These are phyloP conservation scores for Gentiana straminea DNA, from an alignment of 257 asterid species.

Conservation along the genomic window DNA sequence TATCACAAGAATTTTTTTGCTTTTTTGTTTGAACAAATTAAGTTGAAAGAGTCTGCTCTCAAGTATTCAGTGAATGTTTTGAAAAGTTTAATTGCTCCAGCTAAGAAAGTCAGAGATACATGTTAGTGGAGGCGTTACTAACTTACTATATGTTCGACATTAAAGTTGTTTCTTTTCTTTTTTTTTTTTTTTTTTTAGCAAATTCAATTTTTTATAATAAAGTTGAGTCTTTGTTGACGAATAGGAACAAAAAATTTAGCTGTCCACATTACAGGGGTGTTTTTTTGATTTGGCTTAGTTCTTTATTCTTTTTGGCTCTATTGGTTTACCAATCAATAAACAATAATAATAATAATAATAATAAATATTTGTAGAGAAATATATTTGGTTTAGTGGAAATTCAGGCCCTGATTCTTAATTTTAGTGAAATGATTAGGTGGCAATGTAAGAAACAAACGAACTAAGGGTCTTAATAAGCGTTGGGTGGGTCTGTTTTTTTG, in stretches of 20 bases:
- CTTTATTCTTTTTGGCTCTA: no score
- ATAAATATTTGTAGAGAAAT: no score
- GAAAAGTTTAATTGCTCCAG: conserved; percentile 7
- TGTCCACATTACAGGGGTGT: conserved; percentile 12
- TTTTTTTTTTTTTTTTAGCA: no score
- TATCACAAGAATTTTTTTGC: not conserved
- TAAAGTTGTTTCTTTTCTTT: conserved; percentile 1
- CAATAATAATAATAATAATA: no score
- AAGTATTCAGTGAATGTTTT: not conserved
- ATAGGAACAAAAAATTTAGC: conserved; percentile 9
- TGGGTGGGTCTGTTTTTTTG: no score
- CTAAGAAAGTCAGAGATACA: conserved; percentile 9
- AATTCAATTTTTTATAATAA: not conserved
- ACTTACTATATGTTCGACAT: conserved; percentile 6
- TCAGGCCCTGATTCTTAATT: no score
- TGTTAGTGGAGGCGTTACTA: conserved; percentile 11
- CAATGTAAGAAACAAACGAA: no score
- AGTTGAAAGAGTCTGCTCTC: not conserved
- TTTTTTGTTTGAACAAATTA: not conserved
- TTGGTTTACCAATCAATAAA: no score
- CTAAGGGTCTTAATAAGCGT: no score
- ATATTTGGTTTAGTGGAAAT: no score
- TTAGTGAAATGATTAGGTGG: not conserved
- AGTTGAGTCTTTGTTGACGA: conserved; percentile 8
- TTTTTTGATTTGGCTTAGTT: not conserved